Base-by-base conservation (phyloP, 2,329 filamentous ascomycete genomes). In the Albophoma yamanashiensis region DNA sequence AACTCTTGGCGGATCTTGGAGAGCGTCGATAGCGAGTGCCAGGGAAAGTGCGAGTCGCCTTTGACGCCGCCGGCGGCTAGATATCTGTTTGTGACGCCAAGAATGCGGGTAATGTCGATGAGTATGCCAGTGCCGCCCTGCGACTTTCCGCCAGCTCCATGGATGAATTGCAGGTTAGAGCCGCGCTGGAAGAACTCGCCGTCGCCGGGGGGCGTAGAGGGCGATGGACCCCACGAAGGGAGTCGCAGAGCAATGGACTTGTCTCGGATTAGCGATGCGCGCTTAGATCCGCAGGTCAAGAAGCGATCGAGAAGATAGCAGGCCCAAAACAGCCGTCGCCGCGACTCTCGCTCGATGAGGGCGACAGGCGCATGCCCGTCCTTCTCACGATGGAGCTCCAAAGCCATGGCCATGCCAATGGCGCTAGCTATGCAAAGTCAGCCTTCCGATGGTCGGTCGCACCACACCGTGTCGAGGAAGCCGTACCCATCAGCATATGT, bases 221-320 rank as follows among this genome's bases (percentile, higher is more conserved):
- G 80, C 58, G 79, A 83, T 1, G 87, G 80, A 53, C 84, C 81
- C 87, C 88, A 92, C 39, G 87, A 88, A 0, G 91, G 91, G 4
- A 95, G 76, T 42, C 89, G 84, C 55, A 96, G 76, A 20, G 89
- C 76, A 62, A 95, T 88, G 1, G 85, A 87, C 68, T 89, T 86
- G 71, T 95, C 91, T 34, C 84, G 82, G 31, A 94, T 87, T 9
- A 95, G 76, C n/a, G 89, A 90, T 0, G 91, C 89, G 12, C 91
- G 81, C 67, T 89, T 91, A 4, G 91, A 93, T 20, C 91, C 91
- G 64, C 89, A 91, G 1, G 89, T 84, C 65, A 87, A 82, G 66
- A 93, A 94, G n/a, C 89, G 83, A 69, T 96, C 91, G 72, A 95
- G 86, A 34, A 95, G 77, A 67, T 94, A 96, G 69, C 89, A 93